These are phyloP conservation scores for Tolypocladium cylindrosporum DNA, from an alignment of 2,329 filamentous ascomycete species.

Conservation along the genomic window DNA sequence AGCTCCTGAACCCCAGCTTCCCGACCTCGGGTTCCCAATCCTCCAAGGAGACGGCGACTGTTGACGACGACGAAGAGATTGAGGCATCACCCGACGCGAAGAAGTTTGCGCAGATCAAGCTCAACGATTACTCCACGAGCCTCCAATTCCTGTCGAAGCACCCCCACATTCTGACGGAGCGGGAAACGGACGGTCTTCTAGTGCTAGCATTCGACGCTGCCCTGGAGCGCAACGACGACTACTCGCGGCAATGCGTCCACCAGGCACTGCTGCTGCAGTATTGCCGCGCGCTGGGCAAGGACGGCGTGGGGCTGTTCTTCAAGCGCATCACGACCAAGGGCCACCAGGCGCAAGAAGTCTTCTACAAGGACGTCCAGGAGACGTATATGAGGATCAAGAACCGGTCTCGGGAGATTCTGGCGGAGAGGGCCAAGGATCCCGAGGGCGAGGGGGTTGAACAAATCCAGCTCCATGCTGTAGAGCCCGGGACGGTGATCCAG, in stretches of 20 bases:
- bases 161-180: conserved; percentile 69
- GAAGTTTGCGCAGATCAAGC: conserved; percentile 69
- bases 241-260: conserved; percentile 79
- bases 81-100: conserved; percentile 70
- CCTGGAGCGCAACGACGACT: conserved; percentile 64
- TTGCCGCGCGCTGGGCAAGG: conserved; percentile 77
- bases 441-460: conserved; percentile 67
- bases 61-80: conserved; percentile 62
- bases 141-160: conserved; percentile 71
- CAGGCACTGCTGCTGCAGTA: conserved; percentile 90
- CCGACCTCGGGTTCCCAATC: conserved; percentile 2
- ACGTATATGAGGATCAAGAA: conserved; percentile 77
- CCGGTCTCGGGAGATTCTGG: conserved; percentile 61
- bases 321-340: conserved; percentile 84
- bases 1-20: conserved; percentile 66
- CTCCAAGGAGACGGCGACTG: conserved; percentile 16
- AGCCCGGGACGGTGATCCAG: conserved; percentile 84
- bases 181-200: conserved; percentile 82
- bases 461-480: conserved; percentile 94
- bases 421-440: conserved; percentile 39
- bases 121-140: conserved; percentile 62
- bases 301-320: conserved; percentile 90
- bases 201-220: conserved; percentile 87
- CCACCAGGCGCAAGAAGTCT: conserved; percentile 84
- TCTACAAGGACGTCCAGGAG: conserved; percentile 83